Evolutionary conservation across 805 yeast genomes (phyloP).

Genomic region (Lipomyces chichibuensis): DNA sequence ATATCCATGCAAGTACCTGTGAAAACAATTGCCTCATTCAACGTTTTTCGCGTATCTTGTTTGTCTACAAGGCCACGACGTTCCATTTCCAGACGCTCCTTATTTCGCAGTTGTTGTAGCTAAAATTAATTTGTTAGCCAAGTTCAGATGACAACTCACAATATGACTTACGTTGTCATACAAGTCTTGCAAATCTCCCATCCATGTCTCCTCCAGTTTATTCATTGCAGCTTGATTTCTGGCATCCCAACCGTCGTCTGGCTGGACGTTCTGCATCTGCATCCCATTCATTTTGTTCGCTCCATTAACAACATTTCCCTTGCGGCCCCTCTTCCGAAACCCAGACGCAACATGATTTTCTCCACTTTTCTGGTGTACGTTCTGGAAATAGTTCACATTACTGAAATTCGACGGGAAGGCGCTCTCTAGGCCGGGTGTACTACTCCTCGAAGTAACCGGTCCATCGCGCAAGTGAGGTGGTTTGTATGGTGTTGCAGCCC

Average conservation of each 20-base stretch:
- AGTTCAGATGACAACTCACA: background rate
- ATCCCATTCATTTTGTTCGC: background rate
- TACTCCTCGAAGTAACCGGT: background rate
- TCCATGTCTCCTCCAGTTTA: constrained; percentile 52
- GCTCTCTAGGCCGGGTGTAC: background rate
- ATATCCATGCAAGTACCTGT: constrained; percentile 87
- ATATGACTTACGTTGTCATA: constrained; percentile 54
- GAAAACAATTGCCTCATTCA: constrained; percentile 86
- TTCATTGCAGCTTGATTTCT: constrained; percentile 32
- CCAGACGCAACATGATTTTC: background rate
- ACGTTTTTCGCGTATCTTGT: constrained; percentile 76
- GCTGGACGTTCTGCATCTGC: background rate
- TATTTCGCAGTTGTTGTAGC: constrained; percentile 34
- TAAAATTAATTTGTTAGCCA: background rate
- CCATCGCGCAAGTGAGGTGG: constrained; percentile 1
- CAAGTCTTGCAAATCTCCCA: constrained; percentile 64
- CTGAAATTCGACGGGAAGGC: background rate
- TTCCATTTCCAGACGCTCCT: constrained; percentile 38
- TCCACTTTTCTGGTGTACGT: background rate
- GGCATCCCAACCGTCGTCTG: constrained; percentile 32
- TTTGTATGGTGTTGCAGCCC: background rate
- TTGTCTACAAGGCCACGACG: constrained; percentile 75
- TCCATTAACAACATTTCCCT: background rate
- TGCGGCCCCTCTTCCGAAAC: background rate
- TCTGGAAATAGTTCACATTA: constrained; percentile 1